These are phyloP conservation scores for Chytriomyces confervae DNA, from an alignment of 192 early-diverging fungal species.

Conservation along the genomic window DNA sequence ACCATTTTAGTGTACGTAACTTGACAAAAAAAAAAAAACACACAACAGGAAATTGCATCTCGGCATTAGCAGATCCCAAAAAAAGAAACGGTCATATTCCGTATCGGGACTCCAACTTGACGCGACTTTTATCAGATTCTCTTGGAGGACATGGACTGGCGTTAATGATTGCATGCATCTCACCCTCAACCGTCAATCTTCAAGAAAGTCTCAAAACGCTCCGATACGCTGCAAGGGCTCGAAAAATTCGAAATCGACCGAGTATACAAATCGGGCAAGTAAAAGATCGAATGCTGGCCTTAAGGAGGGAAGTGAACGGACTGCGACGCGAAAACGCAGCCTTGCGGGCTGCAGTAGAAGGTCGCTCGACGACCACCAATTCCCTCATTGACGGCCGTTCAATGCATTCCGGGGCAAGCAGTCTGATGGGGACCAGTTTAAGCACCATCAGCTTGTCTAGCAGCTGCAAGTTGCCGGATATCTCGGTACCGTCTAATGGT, in stretches of 20 bases:
- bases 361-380: neutral
- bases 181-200: conserved; percentile 77
- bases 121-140: conserved; percentile 61
- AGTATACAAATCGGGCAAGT: conserved; percentile 45
- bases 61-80: conserved; percentile 51
- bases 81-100: conserved; percentile 58
- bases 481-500: conserved; percentile 5
- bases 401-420: neutral
- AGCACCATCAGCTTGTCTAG: neutral
- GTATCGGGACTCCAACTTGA: conserved; percentile 67
- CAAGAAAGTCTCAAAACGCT: conserved; percentile 66
- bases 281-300: conserved; percentile 42
- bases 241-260: conserved; percentile 54
- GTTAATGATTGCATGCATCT: conserved; percentile 78
- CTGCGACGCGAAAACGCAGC: conserved; percentile 51
- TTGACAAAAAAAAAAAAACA: neutral
- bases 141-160: conserved; percentile 61
- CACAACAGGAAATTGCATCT: conserved; percentile 57
- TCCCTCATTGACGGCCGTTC: neutral
- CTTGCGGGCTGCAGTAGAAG: conserved; percentile 26
- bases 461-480: conserved; percentile 10
- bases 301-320: conserved; percentile 45
- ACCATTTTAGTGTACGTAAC: neutral
- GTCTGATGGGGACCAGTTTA: neutral
- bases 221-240: conserved; percentile 56